Percentiles rank a stretch among this genome's conserved stretches.
phyloP scores from a whole-genome alignment of 225 moss, liverwort and hornwort species.

The Sphagnum contortum region DNA sequence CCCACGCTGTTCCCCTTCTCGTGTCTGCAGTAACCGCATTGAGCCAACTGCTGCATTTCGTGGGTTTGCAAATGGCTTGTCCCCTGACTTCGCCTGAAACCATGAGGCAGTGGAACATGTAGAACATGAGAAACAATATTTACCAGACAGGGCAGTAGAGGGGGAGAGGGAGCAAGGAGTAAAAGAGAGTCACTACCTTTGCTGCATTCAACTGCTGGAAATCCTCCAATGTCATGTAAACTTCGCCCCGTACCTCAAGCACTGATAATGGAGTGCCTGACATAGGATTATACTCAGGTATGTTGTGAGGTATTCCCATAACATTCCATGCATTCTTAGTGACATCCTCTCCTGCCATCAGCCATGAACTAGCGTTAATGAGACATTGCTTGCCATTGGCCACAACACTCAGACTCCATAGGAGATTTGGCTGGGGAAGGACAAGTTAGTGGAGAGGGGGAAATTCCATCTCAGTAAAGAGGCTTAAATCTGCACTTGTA shows the following conservation, averaged over 20 bases:
- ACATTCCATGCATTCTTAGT: constrained; percentile 69
- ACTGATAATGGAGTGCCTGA: constrained; percentile 21
- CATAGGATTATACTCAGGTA: constrained; percentile 32
- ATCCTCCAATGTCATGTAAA: constrained; percentile 57
- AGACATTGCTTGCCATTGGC: neutral
- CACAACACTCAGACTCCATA: too few species aligned
- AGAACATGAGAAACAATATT: too few species aligned
- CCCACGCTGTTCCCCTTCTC: constrained; percentile 40
- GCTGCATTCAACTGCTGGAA: constrained; percentile 62
- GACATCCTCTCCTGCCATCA: constrained; percentile 77
- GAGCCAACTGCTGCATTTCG: constrained; percentile 85
- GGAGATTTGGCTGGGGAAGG: neutral
- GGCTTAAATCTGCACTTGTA: too few species aligned
- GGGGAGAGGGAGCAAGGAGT: neutral
- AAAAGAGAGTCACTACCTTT: constrained; percentile 30
- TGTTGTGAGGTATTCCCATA: constrained; percentile 35
- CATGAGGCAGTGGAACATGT: neutral
- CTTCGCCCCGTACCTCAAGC: constrained; percentile 82
- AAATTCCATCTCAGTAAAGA: neutral
- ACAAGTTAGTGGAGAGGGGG: neutral
- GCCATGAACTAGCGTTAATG: neutral
- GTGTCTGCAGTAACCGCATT: constrained; percentile 56
- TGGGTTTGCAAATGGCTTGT: constrained; percentile 72
- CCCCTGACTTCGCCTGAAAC: constrained; percentile 46
- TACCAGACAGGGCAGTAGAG: too few species aligned